Percentiles rank a stretch among this genome's conserved stretches.
Conservation (phyloP, 2,329 filamentous ascomycete species). For the Cercospora canescens region DNA sequence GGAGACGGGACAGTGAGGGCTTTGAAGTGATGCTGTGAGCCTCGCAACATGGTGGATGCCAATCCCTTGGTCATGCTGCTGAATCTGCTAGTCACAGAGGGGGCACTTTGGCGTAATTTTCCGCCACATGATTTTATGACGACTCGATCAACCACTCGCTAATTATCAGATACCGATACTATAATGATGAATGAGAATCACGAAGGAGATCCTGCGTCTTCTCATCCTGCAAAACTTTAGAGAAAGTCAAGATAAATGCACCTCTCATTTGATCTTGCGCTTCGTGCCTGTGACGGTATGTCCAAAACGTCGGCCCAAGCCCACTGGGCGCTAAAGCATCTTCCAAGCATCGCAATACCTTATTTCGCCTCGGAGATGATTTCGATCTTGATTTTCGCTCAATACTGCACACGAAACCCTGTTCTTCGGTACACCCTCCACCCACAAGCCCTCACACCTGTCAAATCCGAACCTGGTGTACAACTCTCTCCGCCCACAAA, state of each 20-base stretch:
- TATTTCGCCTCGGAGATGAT: neutral
- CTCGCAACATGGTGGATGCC: neutral
- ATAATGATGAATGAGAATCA: neutral
- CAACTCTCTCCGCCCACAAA: neutral
- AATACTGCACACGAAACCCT: neutral
- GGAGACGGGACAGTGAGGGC: neutral
- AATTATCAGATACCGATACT: neutral
- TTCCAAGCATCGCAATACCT: constrained; percentile 1
- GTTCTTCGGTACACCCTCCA: neutral
- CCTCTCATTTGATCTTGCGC: no score
- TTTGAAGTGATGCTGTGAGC: neutral
- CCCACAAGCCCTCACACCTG: neutral
- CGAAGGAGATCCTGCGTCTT: neutral
- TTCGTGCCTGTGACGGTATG: no score
- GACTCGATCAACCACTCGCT: neutral
- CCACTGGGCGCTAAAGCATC: neutral
- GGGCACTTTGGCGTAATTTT: neutral
- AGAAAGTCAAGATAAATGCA: neutral
- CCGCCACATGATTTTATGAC: neutral
- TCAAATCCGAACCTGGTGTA: neutral
- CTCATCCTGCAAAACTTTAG: neutral
- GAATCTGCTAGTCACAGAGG: neutral
- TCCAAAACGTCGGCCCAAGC: neutral
- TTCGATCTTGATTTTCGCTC: neutral
- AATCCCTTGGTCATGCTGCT: neutral